Conservation (phyloP, 2,329 filamentous ascomycete genomes). For the Arthroderma sp. region DNA sequence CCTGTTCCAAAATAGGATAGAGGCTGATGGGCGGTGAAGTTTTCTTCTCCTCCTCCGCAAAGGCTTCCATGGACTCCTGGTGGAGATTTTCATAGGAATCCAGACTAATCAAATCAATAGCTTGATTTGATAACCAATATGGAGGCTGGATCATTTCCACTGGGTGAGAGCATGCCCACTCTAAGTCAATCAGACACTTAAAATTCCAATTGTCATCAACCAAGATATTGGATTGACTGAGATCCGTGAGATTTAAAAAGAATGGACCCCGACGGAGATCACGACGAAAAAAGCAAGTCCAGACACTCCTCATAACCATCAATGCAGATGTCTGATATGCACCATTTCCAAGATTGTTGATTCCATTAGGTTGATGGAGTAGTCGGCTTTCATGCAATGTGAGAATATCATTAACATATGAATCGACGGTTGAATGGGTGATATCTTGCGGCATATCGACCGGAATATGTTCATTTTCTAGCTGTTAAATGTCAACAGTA, state of each 20-base stretch:
- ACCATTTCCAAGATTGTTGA: constrained; percentile 1
- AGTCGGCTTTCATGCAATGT: constrained; percentile 17
- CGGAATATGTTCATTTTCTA: constrained; percentile 18
- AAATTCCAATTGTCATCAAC: constrained; percentile 25
- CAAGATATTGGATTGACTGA: constrained; percentile 18
- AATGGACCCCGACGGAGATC: constrained; percentile 18
- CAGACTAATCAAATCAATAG: constrained; percentile 9
- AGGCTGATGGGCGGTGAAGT: background rate
- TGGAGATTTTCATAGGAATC: constrained; percentile 8
- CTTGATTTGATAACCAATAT: constrained; percentile 18
- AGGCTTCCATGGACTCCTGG: constrained; percentile 13
- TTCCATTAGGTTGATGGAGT: constrained; percentile 17
- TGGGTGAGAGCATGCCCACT: constrained; percentile 18
- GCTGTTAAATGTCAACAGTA: constrained; percentile 13
- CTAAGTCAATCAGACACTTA: constrained; percentile 22
- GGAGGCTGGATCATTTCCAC: constrained; percentile 21
- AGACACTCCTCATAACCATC: constrained; percentile 22
- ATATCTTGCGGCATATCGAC: constrained; percentile 14
- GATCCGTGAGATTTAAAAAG: constrained; percentile 22
- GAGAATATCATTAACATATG: constrained; percentile 17
- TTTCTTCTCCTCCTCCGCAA: constrained; percentile 11
- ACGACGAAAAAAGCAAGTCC: constrained; percentile 9
- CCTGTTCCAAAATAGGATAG: constrained; percentile 4
- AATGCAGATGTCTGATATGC: constrained; percentile 10
- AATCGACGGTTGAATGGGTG: constrained; percentile 16